These are phyloP conservation scores for Entomortierella chlamydospora DNA, from an alignment of 192 early-diverging fungal genomes.

Conservation along the genomic window DNA sequence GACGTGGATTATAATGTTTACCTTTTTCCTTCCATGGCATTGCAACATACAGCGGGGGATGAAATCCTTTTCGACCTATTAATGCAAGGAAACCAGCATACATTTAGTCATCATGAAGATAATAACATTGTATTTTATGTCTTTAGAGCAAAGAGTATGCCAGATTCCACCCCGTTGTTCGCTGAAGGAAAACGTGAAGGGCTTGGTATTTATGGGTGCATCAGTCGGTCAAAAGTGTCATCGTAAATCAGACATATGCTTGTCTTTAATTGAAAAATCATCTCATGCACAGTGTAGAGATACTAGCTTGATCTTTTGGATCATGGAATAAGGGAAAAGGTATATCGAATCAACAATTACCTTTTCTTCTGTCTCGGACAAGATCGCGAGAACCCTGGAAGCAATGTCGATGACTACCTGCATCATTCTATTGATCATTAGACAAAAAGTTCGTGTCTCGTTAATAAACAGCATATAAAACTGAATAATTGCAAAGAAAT, in stretches of 20 bases:
- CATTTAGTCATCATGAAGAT: background rate
- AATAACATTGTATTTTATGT: too few relatives aligned
- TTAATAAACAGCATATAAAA: too few relatives aligned
- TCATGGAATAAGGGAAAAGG: background rate
- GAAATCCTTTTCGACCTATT: too few relatives aligned
- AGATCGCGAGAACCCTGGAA: too few relatives aligned
- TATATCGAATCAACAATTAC: background rate
- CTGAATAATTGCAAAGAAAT: too few relatives aligned
- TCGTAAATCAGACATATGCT: constrained; percentile 71
- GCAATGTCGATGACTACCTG: background rate
- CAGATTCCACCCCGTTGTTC: too few relatives aligned
- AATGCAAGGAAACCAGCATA: too few relatives aligned
- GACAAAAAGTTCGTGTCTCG: too few relatives aligned
- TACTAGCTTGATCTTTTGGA: background rate
- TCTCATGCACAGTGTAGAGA: constrained; percentile 50
- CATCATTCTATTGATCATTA: background rate
- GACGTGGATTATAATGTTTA: background rate
- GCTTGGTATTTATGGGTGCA: constrained; percentile 28
- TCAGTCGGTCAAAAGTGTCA: constrained; percentile 59
- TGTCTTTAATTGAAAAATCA: constrained; percentile 66
- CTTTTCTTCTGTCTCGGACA: background rate
- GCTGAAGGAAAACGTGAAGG: background rate
- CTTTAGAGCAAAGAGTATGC: too few relatives aligned
- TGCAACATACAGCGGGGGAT: too few relatives aligned
- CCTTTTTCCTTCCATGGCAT: background rate